phyloP scores from a whole-genome alignment of 805 yeast species.

The Tetrapisispora namnaoensis region DNA sequence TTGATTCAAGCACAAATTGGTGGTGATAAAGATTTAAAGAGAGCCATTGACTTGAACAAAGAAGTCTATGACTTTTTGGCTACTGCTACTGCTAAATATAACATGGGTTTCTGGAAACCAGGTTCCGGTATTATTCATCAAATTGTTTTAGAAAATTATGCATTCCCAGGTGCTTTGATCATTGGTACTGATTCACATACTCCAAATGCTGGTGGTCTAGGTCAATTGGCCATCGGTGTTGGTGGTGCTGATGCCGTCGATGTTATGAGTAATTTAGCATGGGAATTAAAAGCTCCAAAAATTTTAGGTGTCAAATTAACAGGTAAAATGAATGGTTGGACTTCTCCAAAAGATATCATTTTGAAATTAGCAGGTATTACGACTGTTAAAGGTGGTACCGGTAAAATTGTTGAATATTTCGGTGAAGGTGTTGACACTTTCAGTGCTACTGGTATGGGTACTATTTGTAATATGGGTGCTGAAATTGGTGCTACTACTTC shows the following conservation, averaged over 20 bases:
- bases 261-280: conserved; percentile 85
- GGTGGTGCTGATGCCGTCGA: conserved; percentile 99
- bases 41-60: conserved; percentile 81
- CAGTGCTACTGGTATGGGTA: conserved; percentile 98
- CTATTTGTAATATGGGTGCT: conserved; percentile 99
- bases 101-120: conserved; percentile 98
- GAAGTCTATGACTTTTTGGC: conserved; percentile 93
- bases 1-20: conserved; percentile 94
- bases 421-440: conserved; percentile 91
- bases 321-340: conserved; percentile 89
- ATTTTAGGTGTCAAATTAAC: conserved; percentile 90
- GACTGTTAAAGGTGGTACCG: conserved; percentile 98
- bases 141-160: conserved; percentile 90
- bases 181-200: conserved; percentile 97
- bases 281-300: conserved; percentile 98
- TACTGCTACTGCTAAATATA: conserved; percentile 89
- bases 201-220: conserved; percentile 97
- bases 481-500: conserved; percentile 98
- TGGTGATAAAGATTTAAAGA: conserved; percentile 72
- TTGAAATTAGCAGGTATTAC: conserved; percentile 86
- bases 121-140: conserved; percentile 98
- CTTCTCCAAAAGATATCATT: conserved; percentile 94
- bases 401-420: conserved; percentile 89
- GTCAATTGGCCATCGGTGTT: conserved; percentile 96
- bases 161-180: conserved; percentile 94